These are phyloP conservation scores for Darksidea phi DNA, from an alignment of 495 filamentous ascomycete species.

Conservation along the genomic window DNA sequence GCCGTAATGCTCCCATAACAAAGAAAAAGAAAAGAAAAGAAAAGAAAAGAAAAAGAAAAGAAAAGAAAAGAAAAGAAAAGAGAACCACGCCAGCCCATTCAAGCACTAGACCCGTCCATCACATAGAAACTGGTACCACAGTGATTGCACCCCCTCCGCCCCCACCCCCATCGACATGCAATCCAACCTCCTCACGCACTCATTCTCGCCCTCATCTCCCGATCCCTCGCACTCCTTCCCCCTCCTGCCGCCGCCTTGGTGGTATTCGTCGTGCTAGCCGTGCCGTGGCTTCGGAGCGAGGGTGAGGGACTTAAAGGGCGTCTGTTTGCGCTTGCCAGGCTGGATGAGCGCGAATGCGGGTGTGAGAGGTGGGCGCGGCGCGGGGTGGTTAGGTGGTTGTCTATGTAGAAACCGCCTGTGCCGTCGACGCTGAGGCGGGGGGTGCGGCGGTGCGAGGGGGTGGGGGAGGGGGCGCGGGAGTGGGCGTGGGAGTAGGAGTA, in stretches of 20 bases:
- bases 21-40: too few species aligned
- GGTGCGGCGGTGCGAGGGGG: not conserved
- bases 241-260: slow-evolving; percentile 16
- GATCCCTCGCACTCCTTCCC: slow-evolving; percentile 30
- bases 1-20: not conserved
- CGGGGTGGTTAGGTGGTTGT: not conserved
- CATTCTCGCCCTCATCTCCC: slow-evolving; percentile 28
- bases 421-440: not conserved
- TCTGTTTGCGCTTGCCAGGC: not conserved
- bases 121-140: too few species aligned
- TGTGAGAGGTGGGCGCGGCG: slow-evolving; percentile 9
- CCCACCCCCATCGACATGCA: too few species aligned
- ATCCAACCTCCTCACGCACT: slow-evolving; percentile 10
- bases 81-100: too few species aligned
- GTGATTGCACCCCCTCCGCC: too few species aligned
- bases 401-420: slow-evolving; percentile 8
- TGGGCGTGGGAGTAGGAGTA: not conserved
- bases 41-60: too few species aligned
- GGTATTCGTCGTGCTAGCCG: not conserved
- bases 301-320: not conserved
- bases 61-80: too few species aligned
- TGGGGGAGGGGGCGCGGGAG: not conserved
- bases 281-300: not conserved
- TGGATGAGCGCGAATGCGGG: slow-evolving; percentile 8
- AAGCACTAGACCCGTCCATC: too few species aligned